Evolutionary conservation across 352 stramenopile genomes (phyloP), one percentile per base, ranked within the genome.

Genomic region (Blastocystis sp.): DNA sequence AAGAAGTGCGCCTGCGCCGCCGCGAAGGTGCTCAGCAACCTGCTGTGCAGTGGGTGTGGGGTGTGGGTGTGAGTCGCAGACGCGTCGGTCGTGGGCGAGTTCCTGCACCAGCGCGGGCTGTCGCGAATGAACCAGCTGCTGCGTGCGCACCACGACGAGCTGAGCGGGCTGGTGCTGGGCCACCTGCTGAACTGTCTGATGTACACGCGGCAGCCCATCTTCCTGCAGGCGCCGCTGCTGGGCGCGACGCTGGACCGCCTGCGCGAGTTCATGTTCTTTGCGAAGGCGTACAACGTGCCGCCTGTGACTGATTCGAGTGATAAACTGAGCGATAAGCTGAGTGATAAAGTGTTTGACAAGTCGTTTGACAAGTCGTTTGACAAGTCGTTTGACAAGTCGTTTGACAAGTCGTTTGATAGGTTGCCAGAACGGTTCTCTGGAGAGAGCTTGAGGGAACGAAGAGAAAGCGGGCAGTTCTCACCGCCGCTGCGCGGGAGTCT

Each of bases 161-260:
- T 84, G 14, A 28, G 52, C 7, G 74, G 74, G 43, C 48, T 68
- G 3, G 21, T 84, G 4, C 17, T 84, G 17, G 74, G 74, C 3
- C 74, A 84, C 1, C 24, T 84, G 54, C 68, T 84, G 74, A 84
- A 84, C 52, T 84, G 74, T 28, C 34, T 59, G 7, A 68, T 84
- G 74, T 68, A 52, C 38, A 54, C 54, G 19, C 17, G 66, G 14
- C 17, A 70, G 2, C n/a, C 45, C 9, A n/a, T 81, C n/a, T 81
- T 52, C n/a, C 21, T 81, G 28, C 48, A 81, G 38, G 70, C 48
- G 45, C 40, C 74, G 45, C 74, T 84, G n/a, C 52, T 81, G 2
- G 9, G 52, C 38, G 10, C 70, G 3, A 64, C 65, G 28, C 28
- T 43, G 24, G 70, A 42, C 19, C 52, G 65, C 24, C 48, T 84